Evolutionary conservation across 306 rosid species (phyloP), one percentile per base, ranked within the genome.

Genomic region (Senna tora): DNA sequence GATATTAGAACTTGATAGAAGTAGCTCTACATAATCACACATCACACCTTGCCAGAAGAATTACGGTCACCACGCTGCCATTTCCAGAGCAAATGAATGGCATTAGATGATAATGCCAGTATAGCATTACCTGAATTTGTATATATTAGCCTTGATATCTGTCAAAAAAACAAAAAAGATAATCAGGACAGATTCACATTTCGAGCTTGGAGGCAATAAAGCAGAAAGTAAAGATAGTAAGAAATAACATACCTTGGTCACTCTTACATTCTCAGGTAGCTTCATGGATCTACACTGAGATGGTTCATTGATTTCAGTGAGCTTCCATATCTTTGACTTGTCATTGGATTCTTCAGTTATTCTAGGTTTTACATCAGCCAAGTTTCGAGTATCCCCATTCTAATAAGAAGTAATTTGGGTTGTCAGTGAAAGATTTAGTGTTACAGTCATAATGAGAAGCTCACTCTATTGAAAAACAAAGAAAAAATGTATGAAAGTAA

Each of bases 241-340:
- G 67, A 64, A 78, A 67, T 20, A 71, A 9, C 67, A 64, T 72
- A 89, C 98, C 94, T 86, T 94, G 67, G 81, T 94, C n/a, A 83
- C 96, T 79, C 96, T 86, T 4, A 83, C 67, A 77, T 87, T 90
- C 77, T 93, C 98, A 45, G 92, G 92, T 43, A 93, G 90, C 90
- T 92, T 93, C 87, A 86, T 71, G 77, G 98, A 89, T 69, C 97
- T 86, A 68, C 96, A 93, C 39, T 93, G 97, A 75, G 94, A 84
- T 10, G 85, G 92, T 83, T 93, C 98, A 30, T 49, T 89, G 76
- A 93, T 87, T 82, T 93, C 98, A 71, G 96, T 89, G 78, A 93
- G 91, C 87, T 89, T 93, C 97, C 95, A 93, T 83, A 93, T 91
- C 82, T 93, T 93, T 67, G 99, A 91, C 81, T 91, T 94, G 82